phyloP scores from a whole-genome alignment of 2,329 filamentous ascomycete genomes.

The Pleurostoma richardsiae region DNA sequence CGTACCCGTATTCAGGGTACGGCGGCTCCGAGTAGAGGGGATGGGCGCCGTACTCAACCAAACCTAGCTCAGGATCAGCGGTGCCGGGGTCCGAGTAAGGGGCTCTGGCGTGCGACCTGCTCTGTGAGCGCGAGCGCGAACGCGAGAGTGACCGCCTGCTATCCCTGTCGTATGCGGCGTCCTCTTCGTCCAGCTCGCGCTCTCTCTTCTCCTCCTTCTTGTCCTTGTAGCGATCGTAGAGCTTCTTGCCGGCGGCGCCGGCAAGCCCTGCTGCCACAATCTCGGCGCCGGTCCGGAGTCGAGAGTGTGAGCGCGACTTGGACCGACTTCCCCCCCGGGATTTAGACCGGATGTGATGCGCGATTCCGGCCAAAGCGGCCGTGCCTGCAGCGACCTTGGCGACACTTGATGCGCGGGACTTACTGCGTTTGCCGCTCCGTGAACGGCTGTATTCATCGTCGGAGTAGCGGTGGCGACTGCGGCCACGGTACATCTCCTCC shows the following conservation, averaged over 20 bases:
- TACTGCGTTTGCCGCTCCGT: conserved; percentile 33
- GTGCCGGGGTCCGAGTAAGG: conserved; percentile 41
- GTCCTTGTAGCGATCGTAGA: conserved; percentile 56
- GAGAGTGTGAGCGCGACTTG: conserved; percentile 39
- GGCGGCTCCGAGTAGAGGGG: conserved; percentile 41
- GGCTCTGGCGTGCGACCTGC: conserved; percentile 29
- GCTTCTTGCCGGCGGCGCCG: conserved; percentile 54
- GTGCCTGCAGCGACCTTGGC: conserved; percentile 56
- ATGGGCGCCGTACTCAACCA: conserved; percentile 61
- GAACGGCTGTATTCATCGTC: conserved; percentile 37
- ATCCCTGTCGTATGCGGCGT: conserved; percentile 29
- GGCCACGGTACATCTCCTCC: conserved; percentile 53
- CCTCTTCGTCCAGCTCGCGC: conserved; percentile 20
- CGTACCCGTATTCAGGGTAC: conserved; percentile 21
- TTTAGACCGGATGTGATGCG: conserved; percentile 52
- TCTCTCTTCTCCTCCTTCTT: conserved; percentile 47
- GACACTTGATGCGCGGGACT: conserved; percentile 39
- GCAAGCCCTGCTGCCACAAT: conserved; percentile 56
- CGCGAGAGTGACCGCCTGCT: conserved; percentile 21
- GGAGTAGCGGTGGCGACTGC: conserved; percentile 42
- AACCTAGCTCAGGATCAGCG: conserved; percentile 63
- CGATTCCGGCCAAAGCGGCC: conserved; percentile 51
- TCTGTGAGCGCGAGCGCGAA: conserved; percentile 14
- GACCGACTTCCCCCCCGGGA: conserved; percentile 25
- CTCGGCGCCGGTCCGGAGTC: conserved; percentile 50